Base-by-base conservation (phyloP, 805 yeast genomes). In the Wickerhamiella slavikovae region DNA sequence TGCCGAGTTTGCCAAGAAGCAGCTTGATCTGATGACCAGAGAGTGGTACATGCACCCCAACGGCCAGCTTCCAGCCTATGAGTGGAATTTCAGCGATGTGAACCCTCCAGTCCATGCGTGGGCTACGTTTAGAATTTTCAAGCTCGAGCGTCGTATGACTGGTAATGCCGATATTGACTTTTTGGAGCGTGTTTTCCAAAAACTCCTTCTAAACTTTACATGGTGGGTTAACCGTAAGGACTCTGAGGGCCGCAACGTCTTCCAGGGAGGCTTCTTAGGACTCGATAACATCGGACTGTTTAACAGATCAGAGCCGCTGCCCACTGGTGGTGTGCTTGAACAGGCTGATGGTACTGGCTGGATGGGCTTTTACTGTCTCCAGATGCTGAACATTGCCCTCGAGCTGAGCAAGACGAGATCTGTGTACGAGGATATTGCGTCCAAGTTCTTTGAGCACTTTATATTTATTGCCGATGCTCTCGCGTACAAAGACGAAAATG, bases 21-120 rank as follows among this genome's bases (percentile, higher is more conserved):
- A 82, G 54, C 62, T 82, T 41, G 92, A 75, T 48, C 57, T 82
- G 33, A 57, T 82, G 48, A 74, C 92, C 18, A 64, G 93, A 46
- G 95, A 82, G 53, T 82, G 94, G 94, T 82, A 82, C 48, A 79
- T 80, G 91, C 93, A 85, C 48, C 94, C 94, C 27, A 82, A 82
- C 49, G 95, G 95, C n/a, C 94, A 83, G 52, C 68, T 80, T 38
- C 94, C 95, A 1, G 93, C 94, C 10, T 82, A 82, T 50, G 95
- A 82, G 53, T 82, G 95, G 95, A 82, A 83, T 49, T 82, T 82
- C 45, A 60, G 76, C 37, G 95, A 82, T 51, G 92, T 83, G n/a
- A 82, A 82, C 48, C 95, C 95, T 1, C 95, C 95, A 0, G 95
- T 82, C 21, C 94, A 83, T 49, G 94, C 94, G 0, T 82, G 94